These are phyloP conservation scores for Ceratobasidium papillatum DNA, from an alignment of 1,284 basidiomycete genomes.

Conservation along the genomic window DNA sequence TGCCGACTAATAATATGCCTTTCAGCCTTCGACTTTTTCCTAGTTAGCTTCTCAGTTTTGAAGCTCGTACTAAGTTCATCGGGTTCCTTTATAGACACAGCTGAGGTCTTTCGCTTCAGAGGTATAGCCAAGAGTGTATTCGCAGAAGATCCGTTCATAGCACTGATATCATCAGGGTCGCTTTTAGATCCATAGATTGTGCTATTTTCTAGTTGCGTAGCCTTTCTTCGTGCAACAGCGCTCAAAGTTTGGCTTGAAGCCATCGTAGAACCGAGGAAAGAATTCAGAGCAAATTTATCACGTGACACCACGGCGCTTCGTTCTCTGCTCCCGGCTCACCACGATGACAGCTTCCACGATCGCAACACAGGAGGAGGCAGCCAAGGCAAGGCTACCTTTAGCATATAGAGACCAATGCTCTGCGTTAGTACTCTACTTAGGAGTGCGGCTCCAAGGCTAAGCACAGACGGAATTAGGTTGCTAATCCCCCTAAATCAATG, in stretches of 20 bases:
- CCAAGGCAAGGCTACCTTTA: conserved; percentile 77
- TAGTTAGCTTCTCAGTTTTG: not conserved
- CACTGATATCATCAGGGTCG: not conserved
- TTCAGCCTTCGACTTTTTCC: conserved; percentile 11
- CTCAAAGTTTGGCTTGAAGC: conserved; percentile 29
- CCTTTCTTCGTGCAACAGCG: conserved; percentile 41
- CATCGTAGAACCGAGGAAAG: not conserved
- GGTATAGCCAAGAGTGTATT: not conserved
- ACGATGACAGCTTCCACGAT: conserved; percentile 74
- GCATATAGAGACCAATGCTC: conserved; percentile 92
- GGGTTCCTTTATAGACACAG: not conserved
- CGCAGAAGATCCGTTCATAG: no score
- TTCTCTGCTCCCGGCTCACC: conserved; percentile 2
- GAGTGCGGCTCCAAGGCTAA: not conserved
- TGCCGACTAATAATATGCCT: not conserved
- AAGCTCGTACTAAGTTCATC: not conserved
- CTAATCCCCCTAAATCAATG: conserved; percentile 87
- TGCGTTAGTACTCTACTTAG: conserved; percentile 66
- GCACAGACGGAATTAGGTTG: conserved; percentile 60
- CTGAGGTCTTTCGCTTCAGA: conserved; percentile 28
- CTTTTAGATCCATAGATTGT: not conserved
- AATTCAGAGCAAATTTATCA: not conserved
- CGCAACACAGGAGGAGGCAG: conserved; percentile 85
- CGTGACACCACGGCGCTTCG: not conserved
- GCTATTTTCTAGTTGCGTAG: not conserved